Evolutionary conservation across 169 alveolate species (phyloP), one percentile per base, ranked within the genome.

Genomic region (Plasmodium vivax): DNA sequence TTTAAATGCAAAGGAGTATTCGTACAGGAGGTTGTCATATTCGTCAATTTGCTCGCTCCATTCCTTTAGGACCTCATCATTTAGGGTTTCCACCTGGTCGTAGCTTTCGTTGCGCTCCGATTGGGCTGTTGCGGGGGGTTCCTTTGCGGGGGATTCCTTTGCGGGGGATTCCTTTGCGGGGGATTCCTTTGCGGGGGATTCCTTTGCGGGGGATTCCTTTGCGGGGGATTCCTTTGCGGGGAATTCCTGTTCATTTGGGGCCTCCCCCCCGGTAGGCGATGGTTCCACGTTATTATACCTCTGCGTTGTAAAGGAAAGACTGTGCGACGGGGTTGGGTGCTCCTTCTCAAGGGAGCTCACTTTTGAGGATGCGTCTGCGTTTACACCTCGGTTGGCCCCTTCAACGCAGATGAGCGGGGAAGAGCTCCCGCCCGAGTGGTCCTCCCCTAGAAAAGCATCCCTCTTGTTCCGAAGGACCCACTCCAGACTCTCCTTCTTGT

Each of bases 21-120:
- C 94, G 36, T 88, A 79, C 8, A 79, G 19, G n/a, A 88, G 47
- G 54, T 88, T 88, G 41, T 88, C 94, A 43, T 79, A 88, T 19
- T 88, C 90, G 43, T 88, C 94, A 19, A 88, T 88, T 14, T 88
- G 94, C 10, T 77, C 83, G 36, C 94, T 68, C 94, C 94, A 88
- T 88, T 88, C 94, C 79, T 88, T 88, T 54, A 88, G 82, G 16
- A 88, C 34, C 10, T 38, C 74, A 19, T 88, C 94, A 16, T 23
- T 88, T 23, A 88, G 27, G 30, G 72, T 19, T 80, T 88, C 90
- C 4, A 36, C 16, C 4, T 32, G 38, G 6, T 79, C 90, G 74
- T 0, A 41, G n/a, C 30, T 82, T 32, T 32, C 34, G 1, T 82
- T 30, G 2, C 71, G 32, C 27, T 12, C 56, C 12, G 45, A 54